Base-by-base conservation (phyloP, 108 stramenopile genomes). In the Skeletonema costatum region DNA sequence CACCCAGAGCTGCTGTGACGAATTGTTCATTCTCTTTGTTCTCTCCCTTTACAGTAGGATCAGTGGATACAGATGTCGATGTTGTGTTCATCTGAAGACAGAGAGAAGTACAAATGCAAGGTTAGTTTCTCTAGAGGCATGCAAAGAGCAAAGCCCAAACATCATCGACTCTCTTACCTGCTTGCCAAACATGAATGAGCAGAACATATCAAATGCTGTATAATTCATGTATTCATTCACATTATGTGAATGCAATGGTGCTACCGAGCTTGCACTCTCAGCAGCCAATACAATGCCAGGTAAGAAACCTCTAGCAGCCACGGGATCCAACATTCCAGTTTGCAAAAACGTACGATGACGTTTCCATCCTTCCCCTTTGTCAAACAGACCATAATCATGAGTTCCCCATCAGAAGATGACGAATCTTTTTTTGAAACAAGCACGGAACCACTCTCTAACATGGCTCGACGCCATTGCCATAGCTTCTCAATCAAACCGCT, bases 161-260 rank as follows among this genome's bases (percentile, higher is more conserved):
- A 51, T 31, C 30, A 66, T 82, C 64, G 76, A 71, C 68, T 66
- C 46, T 46, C 53, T 65, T 21, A 63, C 71, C 38, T 71, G 48
- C 51, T 72, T 17, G n/a, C 81, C 81, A 65, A 82, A 72, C 76
- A 82, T 72, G 64, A 82, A 32, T 2, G 51, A 56, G n/a, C 41
- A 58, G 72, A 82, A 82, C 63, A 82, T 30, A 64, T 82, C 81
- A 58, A 82, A 77, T 14, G 50, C 25, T 25, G 61, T 50, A 13
- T 58, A 53, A 73, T 82, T 82, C 41, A 64, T 17, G 51, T 73
- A 82, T 60, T 32, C 51, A 32, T 82, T 82, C 71, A 82, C 53
- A 63, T 82, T 46, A 25, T 51, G 71, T 29, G 50, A 12, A 29
- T 17, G 58, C 32, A 50, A 31, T 19, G 75, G 75, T 9, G 76